Percentiles rank a stretch among this genome's conserved stretches.
phyloP scores from a whole-genome alignment of 768 basidiomycete genomes.

The Lenzites betulinus region DNA sequence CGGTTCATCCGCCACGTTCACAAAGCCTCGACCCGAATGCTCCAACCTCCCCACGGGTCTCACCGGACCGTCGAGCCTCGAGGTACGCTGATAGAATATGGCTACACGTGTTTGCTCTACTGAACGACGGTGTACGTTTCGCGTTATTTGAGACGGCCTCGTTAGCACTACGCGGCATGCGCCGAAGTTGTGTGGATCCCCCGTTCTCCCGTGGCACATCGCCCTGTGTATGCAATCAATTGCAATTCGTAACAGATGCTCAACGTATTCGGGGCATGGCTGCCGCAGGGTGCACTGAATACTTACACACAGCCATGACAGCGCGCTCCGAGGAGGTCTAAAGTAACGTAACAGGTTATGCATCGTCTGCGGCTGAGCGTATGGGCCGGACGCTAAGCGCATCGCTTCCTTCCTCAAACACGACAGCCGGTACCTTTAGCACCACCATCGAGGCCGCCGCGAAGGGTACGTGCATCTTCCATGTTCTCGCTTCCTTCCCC shows the following conservation, averaged over 20 bases:
- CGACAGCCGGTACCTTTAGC: background rate
- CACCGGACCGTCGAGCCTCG: background rate
- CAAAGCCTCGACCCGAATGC: background rate
- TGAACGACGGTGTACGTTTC: background rate
- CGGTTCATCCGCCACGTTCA: too few relatives aligned
- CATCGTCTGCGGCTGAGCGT: background rate
- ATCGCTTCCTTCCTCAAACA: background rate
- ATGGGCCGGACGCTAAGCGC: background rate
- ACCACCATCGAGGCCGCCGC: background rate
- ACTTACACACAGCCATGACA: background rate
- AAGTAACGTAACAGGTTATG: background rate
- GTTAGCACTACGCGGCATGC: background rate
- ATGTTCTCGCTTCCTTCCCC: background rate
- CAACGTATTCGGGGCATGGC: background rate
- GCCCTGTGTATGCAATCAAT: background rate
- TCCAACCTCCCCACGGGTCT: background rate
- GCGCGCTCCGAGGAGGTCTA: constrained; percentile 9
- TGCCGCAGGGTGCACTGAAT: background rate
- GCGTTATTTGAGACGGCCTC: background rate
- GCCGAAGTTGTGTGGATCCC: background rate
- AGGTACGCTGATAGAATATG: background rate
- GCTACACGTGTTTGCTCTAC: background rate
- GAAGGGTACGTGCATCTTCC: background rate
- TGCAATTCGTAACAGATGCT: background rate
- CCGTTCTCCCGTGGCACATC: background rate